Conservation (phyloP, 1,284 basidiomycete genomes). For the Anthracocystis panici-leucophaei region DNA sequence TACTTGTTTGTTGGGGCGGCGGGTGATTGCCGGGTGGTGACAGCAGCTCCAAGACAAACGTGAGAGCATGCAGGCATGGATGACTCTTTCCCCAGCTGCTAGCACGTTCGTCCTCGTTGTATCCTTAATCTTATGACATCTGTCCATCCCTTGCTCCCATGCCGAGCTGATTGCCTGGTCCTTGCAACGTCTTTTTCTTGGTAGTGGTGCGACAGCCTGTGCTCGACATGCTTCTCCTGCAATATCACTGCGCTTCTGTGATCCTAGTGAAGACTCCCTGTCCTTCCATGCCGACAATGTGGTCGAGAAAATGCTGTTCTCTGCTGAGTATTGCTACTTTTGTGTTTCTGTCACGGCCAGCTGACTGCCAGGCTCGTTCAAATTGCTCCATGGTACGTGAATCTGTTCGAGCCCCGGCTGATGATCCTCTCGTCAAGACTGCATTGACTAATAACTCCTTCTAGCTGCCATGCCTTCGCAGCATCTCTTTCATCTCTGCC, state of each 20-base stretch:
- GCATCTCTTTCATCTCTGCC: not conserved
- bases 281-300: too few relatives aligned
- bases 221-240: too few relatives aligned
- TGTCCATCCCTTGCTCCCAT: not conserved
- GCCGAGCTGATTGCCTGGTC: not conserved
- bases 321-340: too few relatives aligned
- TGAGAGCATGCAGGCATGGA: constrained; percentile 2
- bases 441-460: not conserved
- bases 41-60: not conserved
- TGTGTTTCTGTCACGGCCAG: too few relatives aligned
- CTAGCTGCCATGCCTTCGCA: not conserved
- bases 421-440: too few relatives aligned
- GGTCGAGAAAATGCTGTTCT: too few relatives aligned
- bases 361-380: too few relatives aligned
- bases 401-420: too few relatives aligned
- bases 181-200: not conserved
- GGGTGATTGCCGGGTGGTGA: not conserved
- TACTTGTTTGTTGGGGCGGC: not conserved
- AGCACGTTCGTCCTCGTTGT: not conserved
- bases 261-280: too few relatives aligned
- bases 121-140: not conserved
- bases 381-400: too few relatives aligned
- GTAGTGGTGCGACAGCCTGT: too few relatives aligned
- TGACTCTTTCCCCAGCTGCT: not conserved
- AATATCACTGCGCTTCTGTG: too few relatives aligned